Evolutionary conservation across 768 basidiomycete species (phyloP).

Genomic region (Boletales sp.): DNA sequence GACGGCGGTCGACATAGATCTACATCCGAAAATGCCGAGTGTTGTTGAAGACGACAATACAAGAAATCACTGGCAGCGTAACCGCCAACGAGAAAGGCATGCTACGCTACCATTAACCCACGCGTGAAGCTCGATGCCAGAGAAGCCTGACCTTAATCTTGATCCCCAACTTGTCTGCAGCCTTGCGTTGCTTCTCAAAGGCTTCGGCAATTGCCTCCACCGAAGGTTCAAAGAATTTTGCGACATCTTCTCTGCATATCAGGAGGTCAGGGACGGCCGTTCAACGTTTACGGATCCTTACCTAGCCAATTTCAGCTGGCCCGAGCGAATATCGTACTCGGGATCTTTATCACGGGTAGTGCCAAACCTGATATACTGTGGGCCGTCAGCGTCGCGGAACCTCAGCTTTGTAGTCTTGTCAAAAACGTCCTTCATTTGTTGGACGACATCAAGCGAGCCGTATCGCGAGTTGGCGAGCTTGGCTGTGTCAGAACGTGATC

Average conservation of each 20-base stretch:
- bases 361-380: conserved; percentile 39
- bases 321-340: conserved; percentile 31
- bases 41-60: conserved; percentile 37
- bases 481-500: conserved; percentile 8
- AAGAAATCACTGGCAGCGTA: conserved; percentile 48
- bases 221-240: conserved; percentile 41
- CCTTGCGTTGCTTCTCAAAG: conserved; percentile 25
- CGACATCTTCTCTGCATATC: conserved; percentile 30
- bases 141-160: conserved; percentile 15
- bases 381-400: conserved; percentile 33
- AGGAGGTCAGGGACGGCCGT: too few relatives aligned
- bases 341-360: conserved; percentile 32
- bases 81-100: conserved; percentile 47
- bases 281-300: conserved; percentile 10
- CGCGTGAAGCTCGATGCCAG: neutral
- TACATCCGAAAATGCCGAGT: conserved; percentile 33
- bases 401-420: conserved; percentile 36
- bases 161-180: conserved; percentile 19
- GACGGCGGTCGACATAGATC: conserved; percentile 39
- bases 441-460: conserved; percentile 26
- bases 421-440: conserved; percentile 32
- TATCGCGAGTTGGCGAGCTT: conserved; percentile 29
- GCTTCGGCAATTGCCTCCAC: conserved; percentile 32
- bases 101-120: conserved; percentile 4
- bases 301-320: conserved; percentile 37